A percentile compares a stretch with the other conserved stretches of the same genome.
phyloP scores from a whole-genome alignment of 805 yeast species.

The Candida cerambycidarum region DNA sequence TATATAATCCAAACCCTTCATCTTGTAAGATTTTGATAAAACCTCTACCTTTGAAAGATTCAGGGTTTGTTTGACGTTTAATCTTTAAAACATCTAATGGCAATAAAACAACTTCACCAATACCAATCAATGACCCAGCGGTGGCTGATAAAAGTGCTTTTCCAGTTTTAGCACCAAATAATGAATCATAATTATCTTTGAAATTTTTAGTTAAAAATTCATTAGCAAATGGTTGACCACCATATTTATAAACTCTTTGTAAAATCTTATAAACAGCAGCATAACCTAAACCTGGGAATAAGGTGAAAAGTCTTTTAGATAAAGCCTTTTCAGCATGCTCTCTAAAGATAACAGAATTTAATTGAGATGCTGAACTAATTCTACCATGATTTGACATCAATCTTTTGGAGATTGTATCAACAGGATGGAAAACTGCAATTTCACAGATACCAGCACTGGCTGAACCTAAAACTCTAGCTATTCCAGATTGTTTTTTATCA shows the following conservation, averaged over 20 bases:
- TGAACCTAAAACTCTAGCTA: slow-evolving; percentile 93
- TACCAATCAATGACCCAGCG: slow-evolving; percentile 96
- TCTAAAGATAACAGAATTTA: slow-evolving; percentile 85
- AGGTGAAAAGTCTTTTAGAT: slow-evolving; percentile 69
- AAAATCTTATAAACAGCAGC: slow-evolving; percentile 96
- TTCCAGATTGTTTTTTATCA: slow-evolving; percentile 84
- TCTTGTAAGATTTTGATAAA: slow-evolving; percentile 80
- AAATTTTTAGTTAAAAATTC: slow-evolving; percentile 81
- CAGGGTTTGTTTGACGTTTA: slow-evolving; percentile 99
- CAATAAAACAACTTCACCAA: slow-evolving; percentile 93
- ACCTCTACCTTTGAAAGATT: slow-evolving; percentile 98
- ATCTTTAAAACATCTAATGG: slow-evolving; percentile 97
- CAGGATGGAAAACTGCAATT: slow-evolving; percentile 96
- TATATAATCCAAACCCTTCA: slow-evolving; percentile 90
- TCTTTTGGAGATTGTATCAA: slow-evolving; percentile 96
- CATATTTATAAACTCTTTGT: slow-evolving; percentile 97
- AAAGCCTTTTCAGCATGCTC: slow-evolving; percentile 73
- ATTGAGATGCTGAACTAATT: slow-evolving; percentile 60
- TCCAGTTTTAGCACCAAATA: slow-evolving; percentile 92
- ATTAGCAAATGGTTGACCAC: slow-evolving; percentile 98
- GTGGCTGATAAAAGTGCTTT: slow-evolving; percentile 96
- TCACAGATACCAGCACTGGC: slow-evolving; percentile 98
- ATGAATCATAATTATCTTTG: slow-evolving; percentile 64
- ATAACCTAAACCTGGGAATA: slow-evolving; percentile 97
- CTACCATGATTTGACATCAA: slow-evolving; percentile 79